Evolutionary conservation across 805 yeast species (phyloP).

Genomic region (Metschnikowia reukaufii): DNA sequence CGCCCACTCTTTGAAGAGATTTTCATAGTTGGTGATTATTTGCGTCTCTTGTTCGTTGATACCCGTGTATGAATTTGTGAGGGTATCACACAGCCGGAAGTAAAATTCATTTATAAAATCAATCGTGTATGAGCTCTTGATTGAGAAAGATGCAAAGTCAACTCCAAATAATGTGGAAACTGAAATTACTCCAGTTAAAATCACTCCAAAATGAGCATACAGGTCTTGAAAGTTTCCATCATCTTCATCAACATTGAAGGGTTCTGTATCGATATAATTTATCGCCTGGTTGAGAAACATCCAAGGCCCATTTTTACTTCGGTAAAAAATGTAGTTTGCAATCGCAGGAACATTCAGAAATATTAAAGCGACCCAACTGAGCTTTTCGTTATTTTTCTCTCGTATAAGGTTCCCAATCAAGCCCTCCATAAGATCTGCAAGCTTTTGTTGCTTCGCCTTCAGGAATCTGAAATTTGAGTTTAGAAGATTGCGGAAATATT

Average conservation of each 20-base stretch:
- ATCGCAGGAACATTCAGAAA: slow-evolving; percentile 16
- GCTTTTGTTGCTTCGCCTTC: slow-evolving; percentile 20
- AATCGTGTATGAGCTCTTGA: slow-evolving; percentile 32
- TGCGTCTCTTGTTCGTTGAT: slow-evolving; percentile 29
- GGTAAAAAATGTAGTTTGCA: slow-evolving; percentile 18
- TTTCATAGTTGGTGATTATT: slow-evolving; percentile 34
- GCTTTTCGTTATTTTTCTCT: slow-evolving; percentile 25
- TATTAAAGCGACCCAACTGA: slow-evolving; percentile 25
- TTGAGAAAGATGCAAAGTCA: slow-evolving; percentile 24
- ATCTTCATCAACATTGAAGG: slow-evolving; percentile 43
- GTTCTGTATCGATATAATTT: slow-evolving; percentile 20
- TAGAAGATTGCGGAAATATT: slow-evolving; percentile 26
- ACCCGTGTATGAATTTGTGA: slow-evolving; percentile 24
- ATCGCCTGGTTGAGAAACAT: slow-evolving; percentile 25
- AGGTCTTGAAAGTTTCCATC: slow-evolving; percentile 63
- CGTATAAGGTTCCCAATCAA: slow-evolving; percentile 12
- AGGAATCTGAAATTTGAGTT: slow-evolving; percentile 16
- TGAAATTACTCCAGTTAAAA: slow-evolving; percentile 38
- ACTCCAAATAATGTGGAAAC: slow-evolving; percentile 28
- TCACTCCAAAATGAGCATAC: slow-evolving; percentile 67
- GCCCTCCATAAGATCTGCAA: slow-evolving; percentile 21
- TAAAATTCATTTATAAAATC: slow-evolving; percentile 36
- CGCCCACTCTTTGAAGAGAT: slow-evolving; percentile 65
- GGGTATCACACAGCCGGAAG: slow-evolving; percentile 31
- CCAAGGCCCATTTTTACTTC: slow-evolving; percentile 18